A percentile compares a stretch with the other conserved stretches of the same genome.
Evolutionary conservation across 495 filamentous ascomycete genomes (phyloP).

Genomic region (Penicillium canescens): DNA sequence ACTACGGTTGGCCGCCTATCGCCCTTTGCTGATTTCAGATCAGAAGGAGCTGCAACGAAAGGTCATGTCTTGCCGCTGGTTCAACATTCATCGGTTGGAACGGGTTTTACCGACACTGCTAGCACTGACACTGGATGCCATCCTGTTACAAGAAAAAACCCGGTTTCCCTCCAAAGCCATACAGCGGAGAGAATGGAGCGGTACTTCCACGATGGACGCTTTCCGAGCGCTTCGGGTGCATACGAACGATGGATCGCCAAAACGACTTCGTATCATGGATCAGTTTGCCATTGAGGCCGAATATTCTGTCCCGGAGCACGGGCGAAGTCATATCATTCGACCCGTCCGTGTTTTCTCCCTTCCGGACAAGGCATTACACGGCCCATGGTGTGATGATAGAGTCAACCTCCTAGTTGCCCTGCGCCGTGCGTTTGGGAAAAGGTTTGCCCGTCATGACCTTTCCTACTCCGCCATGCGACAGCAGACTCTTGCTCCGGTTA

Average conservation of each 20-base stretch:
- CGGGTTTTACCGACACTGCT: background rate
- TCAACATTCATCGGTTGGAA: background rate
- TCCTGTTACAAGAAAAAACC: background rate
- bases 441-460: background rate
- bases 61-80: background rate
- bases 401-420: background rate
- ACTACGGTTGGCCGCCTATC: background rate
- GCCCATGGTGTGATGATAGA: background rate
- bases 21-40: background rate
- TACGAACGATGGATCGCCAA: too few species aligned
- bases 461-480: too few species aligned
- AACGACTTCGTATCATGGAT: background rate
- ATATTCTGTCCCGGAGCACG: background rate
- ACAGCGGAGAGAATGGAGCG: background rate
- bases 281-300: background rate
- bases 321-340: background rate
- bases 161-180: background rate
- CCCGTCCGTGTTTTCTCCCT: background rate
- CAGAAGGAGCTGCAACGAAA: background rate
- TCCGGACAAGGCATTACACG: too few species aligned
- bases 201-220: background rate
- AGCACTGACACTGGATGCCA: background rate
- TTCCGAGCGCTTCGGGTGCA: background rate
- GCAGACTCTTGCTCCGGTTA: too few species aligned
- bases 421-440: background rate